Conservation (phyloP, 148 eudicot species). For the Spergularia bocconei region DNA sequence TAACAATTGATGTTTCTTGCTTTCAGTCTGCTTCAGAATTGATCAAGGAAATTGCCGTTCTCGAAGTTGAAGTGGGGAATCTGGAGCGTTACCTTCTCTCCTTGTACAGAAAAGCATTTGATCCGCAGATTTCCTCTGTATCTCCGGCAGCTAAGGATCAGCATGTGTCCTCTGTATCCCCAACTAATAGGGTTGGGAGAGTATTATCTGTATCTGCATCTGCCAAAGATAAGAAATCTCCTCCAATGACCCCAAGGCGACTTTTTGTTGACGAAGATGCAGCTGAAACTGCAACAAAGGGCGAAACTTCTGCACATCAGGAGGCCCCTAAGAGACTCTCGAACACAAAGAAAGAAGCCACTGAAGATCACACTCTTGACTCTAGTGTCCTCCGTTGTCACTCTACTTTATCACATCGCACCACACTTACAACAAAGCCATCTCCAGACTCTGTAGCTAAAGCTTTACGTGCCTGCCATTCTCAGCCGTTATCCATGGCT, state of each 20-base stretch:
- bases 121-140: conserved; percentile 60
- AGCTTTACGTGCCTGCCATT: conserved; percentile 81
- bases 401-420: conserved; percentile 66
- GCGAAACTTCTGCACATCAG: conserved; percentile 29
- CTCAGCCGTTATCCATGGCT: conserved; percentile 82
- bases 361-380: conserved; percentile 48
- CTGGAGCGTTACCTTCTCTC: conserved; percentile 93
- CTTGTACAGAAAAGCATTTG: conserved; percentile 86
- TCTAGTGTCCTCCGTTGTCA: conserved; percentile 69
- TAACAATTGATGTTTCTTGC: neutral
- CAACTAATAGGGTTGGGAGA: conserved; percentile 50
- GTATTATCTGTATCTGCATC: conserved; percentile 49
- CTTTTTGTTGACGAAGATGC: conserved; percentile 50
- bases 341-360: conserved; percentile 31
- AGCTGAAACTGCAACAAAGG: conserved; percentile 34
- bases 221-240: conserved; percentile 45
- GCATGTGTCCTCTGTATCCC: conserved; percentile 39
- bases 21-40: conserved; percentile 89
- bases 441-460: conserved; percentile 52
- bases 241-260: conserved; percentile 47
- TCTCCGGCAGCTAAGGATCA: conserved; percentile 46
- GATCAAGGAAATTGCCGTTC: conserved; percentile 82
- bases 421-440: conserved; percentile 39
- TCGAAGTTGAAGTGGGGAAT: conserved; percentile 84
- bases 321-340: conserved; percentile 29